Percentiles rank a stretch among this genome's conserved stretches.
phyloP scores from a whole-genome alignment of 2,329 filamentous ascomycete species.

The Diplodia mutila region DNA sequence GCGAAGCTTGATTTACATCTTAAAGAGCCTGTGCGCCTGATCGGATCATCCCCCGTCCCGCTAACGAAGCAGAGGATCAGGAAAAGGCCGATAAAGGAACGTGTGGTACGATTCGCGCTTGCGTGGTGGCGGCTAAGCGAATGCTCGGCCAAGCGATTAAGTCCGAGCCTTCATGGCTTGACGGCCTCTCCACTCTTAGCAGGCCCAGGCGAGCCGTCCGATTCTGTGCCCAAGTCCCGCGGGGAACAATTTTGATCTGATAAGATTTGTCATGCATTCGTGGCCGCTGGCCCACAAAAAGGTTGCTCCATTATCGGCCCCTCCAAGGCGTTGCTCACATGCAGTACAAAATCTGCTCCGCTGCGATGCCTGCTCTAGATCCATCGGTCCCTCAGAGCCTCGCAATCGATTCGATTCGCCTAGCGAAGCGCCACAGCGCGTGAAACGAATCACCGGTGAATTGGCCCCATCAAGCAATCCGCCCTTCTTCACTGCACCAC shows the following conservation, averaged over 20 bases:
- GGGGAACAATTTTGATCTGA: neutral
- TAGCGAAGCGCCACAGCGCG: neutral
- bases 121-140: neutral
- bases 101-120: constrained; percentile 5
- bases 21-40: neutral
- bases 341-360: neutral
- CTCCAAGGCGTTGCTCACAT: neutral
- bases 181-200: neutral
- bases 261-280: constrained; percentile 14
- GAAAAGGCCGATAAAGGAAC: neutral
- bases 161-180: neutral
- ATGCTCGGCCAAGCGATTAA: neutral
- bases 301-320: neutral
- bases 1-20: constrained; percentile 7
- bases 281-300: neutral
- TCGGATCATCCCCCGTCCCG: neutral
- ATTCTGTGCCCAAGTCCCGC: neutral
- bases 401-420: neutral
- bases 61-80: neutral
- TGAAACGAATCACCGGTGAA: neutral
- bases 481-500: neutral
- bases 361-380: neutral
- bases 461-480: no score
- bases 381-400: neutral
- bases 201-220: neutral